These are phyloP conservation scores for Rhododendron henanense DNA, from an alignment of 148 eudicot species.

Conservation along the genomic window DNA sequence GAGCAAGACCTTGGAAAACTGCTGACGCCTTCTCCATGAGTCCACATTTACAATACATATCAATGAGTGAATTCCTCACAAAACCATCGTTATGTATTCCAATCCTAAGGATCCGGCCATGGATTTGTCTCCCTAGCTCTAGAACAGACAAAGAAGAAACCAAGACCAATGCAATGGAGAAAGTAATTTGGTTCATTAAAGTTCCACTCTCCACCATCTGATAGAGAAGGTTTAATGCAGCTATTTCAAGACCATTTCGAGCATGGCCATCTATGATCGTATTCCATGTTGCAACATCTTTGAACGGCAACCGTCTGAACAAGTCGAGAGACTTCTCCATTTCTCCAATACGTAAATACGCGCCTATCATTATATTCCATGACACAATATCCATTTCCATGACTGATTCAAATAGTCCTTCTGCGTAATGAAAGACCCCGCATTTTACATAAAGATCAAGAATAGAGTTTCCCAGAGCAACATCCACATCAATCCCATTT, in stretches of 20 bases:
- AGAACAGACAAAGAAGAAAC: constrained; percentile 46
- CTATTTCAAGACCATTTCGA: constrained; percentile 41
- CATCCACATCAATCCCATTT: constrained; percentile 48
- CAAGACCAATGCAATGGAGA: constrained; percentile 56
- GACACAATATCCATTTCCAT: constrained; percentile 42
- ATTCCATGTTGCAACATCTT: constrained; percentile 72
- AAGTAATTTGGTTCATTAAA: constrained; percentile 39
- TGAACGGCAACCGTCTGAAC: constrained; percentile 48
- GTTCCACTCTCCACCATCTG: constrained; percentile 47
- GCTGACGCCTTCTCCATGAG: constrained; percentile 50
- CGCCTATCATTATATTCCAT: constrained; percentile 76
- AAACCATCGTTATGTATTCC: constrained; percentile 41
- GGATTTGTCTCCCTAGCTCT: constrained; percentile 64
- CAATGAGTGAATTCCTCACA: constrained; percentile 55
- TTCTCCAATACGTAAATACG: constrained; percentile 39
- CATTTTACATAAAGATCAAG: constrained; percentile 67
- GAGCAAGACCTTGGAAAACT: constrained; percentile 34
- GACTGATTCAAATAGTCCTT: constrained; percentile 39
- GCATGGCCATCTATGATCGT: constrained; percentile 64
- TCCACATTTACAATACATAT: constrained; percentile 83
- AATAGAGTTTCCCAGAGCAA: constrained; percentile 55
- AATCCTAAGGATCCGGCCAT: constrained; percentile 43
- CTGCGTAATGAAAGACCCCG: constrained; percentile 40
- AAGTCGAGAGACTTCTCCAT: constrained; percentile 44
- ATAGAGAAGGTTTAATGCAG: constrained; percentile 52